Percentiles rank a stretch among this genome's conserved stretches.
phyloP scores from a whole-genome alignment of 2,329 filamentous ascomycete genomes.

The Pseudogymnoascus sp. region DNA sequence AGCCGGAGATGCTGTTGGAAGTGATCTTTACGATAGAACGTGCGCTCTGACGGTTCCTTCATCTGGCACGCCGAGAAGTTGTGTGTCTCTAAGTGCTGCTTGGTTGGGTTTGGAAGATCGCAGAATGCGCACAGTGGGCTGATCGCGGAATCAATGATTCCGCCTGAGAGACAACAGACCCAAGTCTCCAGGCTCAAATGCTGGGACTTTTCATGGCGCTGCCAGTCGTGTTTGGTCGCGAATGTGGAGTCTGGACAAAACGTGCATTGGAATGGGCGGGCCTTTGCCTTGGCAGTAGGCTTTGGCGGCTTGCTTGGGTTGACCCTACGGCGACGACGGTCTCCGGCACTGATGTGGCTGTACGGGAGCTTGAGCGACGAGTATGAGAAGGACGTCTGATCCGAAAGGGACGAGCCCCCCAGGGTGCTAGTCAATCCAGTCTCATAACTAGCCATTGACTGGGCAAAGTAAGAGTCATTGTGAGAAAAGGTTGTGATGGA shows the following conservation, averaged over 20 bases:
- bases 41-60: slow-evolving; percentile 50
- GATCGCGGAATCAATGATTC: slow-evolving; percentile 43
- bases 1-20: slow-evolving; percentile 54
- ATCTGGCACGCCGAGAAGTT: slow-evolving; percentile 54
- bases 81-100: slow-evolving; percentile 53
- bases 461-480: slow-evolving; percentile 12
- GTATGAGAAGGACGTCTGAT: slow-evolving; percentile 10
- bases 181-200: slow-evolving; percentile 52
- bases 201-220: slow-evolving; percentile 52
- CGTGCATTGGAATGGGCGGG: slow-evolving; percentile 50
- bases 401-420: slow-evolving; percentile 4
- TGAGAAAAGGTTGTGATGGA: slow-evolving; percentile 4
- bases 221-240: slow-evolving; percentile 53
- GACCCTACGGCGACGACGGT: slow-evolving; percentile 50
- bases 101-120: slow-evolving; percentile 44
- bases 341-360: slow-evolving; percentile 34
- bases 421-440: slow-evolving; percentile 12
- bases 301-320: slow-evolving; percentile 38
- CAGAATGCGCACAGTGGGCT: slow-evolving; percentile 54
- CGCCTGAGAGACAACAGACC: slow-evolving; percentile 55
- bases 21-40: slow-evolving; percentile 58
- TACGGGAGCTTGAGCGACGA: slow-evolving; percentile 22
- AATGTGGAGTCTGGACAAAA: slow-evolving; percentile 50
- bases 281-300: slow-evolving; percentile 25
- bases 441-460: slow-evolving; percentile 15